Evolutionary conservation across 2,329 filamentous ascomycete species (phyloP), one percentile per base, ranked within the genome.

Genomic region (Chaetomiaceae sp.): DNA sequence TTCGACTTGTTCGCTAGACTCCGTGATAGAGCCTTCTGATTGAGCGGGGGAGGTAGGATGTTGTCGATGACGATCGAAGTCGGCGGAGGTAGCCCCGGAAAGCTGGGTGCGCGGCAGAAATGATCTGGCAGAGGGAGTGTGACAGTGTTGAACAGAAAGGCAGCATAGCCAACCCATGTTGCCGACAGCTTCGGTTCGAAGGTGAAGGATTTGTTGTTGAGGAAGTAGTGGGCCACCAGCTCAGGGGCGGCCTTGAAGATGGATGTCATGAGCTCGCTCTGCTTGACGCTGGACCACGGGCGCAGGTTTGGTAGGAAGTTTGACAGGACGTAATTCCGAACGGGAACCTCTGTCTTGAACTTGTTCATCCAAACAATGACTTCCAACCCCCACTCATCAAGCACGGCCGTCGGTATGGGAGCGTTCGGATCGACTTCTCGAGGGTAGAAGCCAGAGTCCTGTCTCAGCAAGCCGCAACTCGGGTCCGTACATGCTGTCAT

Each of bases 111-210:
- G 61, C 84, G 82, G 12, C 90, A 90, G 65, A 92, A 89, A 56
- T 80, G 81, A 23, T 74, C 66, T 2, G 91, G 91, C 2, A 96
- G 75, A 1, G 85, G 83, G 33, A 95, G 74, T 53, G 86, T 81
- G 42, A 96, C 83, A 1, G 85, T 83, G 56, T 87, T 88, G 69
- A 95, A 95, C 5, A 99, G 72, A 58, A 97, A 89, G 0, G 91
- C 84, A 0, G 91, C 90, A 66, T 95, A 96, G 38, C 92, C 91
- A 61, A 97, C 88, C 94, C 94, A 99, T 0, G 91, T 94, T 40
- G 91, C 85, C 3, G 91, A 94, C 5, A 95, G 78, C 66, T 96
- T 97, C 0, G 94, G 91, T 38, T 97, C 91, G 58, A 95, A 90
- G 0, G 85, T 83, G 64, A 97, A 94, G 50, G 85, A 82, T 56